Evolutionary conservation across 768 basidiomycete species (phyloP).

Genomic region (Lenzites betulinus): DNA sequence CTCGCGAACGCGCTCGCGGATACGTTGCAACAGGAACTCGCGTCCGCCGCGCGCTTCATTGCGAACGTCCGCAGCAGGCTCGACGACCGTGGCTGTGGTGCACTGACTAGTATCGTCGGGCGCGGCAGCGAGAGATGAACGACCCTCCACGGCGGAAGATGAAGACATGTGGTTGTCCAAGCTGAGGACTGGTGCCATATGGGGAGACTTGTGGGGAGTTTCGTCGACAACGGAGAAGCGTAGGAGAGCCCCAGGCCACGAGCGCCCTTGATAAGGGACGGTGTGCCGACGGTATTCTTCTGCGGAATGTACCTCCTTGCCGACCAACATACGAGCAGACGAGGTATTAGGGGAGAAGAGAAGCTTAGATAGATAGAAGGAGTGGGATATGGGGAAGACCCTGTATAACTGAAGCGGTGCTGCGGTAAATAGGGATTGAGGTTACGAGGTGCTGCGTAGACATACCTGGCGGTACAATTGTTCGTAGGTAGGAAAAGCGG

Average conservation of each 20-base stretch:
- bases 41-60: slow-evolving; percentile 15
- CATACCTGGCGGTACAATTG: slow-evolving; percentile 66
- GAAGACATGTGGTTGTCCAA: slow-evolving; percentile 50
- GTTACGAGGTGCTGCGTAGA: not conserved
- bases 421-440: slow-evolving; percentile 16
- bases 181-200: slow-evolving; percentile 2
- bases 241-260: slow-evolving; percentile 61
- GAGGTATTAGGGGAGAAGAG: slow-evolving; percentile 63
- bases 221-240: slow-evolving; percentile 64
- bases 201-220: slow-evolving; percentile 40
- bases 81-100: slow-evolving; percentile 19
- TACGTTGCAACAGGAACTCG: slow-evolving; percentile 25
- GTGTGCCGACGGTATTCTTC: slow-evolving; percentile 59
- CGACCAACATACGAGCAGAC: slow-evolving; percentile 60
- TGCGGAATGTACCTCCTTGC: slow-evolving; percentile 55
- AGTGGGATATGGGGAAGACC: slow-evolving; percentile 63
- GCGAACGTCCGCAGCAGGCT: slow-evolving; percentile 17
- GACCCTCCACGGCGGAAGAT: slow-evolving; percentile 18
- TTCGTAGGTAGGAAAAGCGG: slow-evolving; percentile 61
- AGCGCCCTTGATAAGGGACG: slow-evolving; percentile 48
- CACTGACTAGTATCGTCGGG: slow-evolving; percentile 12
- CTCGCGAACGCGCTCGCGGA: slow-evolving; percentile 29
- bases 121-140: not conserved
- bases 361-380: slow-evolving; percentile 65
- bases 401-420: slow-evolving; percentile 56